Evolutionary conservation across 163 green algal species (phyloP), one percentile per base, ranked within the genome.

Genomic region (Scenedesmus sp.): DNA sequence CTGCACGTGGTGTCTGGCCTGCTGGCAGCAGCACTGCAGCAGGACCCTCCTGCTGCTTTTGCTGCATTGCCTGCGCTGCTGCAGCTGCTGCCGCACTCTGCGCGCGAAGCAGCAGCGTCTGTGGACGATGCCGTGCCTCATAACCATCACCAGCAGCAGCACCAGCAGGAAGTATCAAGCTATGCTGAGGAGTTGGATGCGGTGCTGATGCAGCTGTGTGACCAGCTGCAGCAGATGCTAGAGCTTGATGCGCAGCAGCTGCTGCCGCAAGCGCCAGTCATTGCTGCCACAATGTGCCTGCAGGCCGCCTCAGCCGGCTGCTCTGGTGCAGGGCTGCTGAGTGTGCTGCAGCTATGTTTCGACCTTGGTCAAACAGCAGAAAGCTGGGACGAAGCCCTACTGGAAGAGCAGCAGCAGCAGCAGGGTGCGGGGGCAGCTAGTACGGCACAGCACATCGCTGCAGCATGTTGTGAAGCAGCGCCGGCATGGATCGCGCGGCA

Each of bases 11-110:
- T 91, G 15, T 76, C 87, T 64, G 87, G 55, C 3, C 56, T 91
- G 70, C 87, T 91, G 70, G 20, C 23, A 7, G 70, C 57, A 23
- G 74, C 87, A 6, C 23, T 91, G 57, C n/a, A 86, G 87, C 76
- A 79, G 54, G 87, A 91, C 57, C 74, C 76, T 10, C 57, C 46
- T 52, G 76, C 87, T 79, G 87, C 87, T 34, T 91, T 91, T 67
- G n/a, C 57, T n/a, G 87, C 87, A 46, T 34, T 91, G 76, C 87
- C 87, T 59, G 23, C 23, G 12, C 74, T 91, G 76, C 87, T 91
- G 87, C 70, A 66, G 73, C 73, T 91, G 73, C 87, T 91, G 87
- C n/a, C 70, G n/a, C 10, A 16, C 2, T 15, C 23, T 6, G 23
- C 18, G 9, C 59, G 56, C 26, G n/a, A 34, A 62, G 23, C 87